These are phyloP conservation scores for Phenoliferia sp. DNA, from an alignment of 1,284 basidiomycete species.

Conservation along the genomic window DNA sequence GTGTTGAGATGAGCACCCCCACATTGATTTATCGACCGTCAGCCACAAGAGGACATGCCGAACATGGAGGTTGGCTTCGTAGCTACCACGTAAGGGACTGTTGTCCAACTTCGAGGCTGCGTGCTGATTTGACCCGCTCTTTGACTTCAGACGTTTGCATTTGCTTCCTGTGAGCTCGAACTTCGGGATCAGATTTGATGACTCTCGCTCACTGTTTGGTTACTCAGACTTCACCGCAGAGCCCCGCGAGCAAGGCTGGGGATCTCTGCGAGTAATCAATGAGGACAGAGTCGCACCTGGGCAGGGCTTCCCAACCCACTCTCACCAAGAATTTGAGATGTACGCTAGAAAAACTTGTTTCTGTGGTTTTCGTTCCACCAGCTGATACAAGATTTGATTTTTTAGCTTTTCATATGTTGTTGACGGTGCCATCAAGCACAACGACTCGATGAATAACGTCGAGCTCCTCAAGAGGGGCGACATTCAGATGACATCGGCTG, in stretches of 20 bases:
- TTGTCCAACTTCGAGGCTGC: background rate
- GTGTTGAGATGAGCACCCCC: background rate
- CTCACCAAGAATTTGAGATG: conserved; percentile 75
- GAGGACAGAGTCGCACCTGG: conserved; percentile 74
- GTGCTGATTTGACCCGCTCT: background rate
- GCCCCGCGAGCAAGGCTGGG: conserved; percentile 34
- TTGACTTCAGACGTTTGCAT: conserved; percentile 8
- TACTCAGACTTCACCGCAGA: conserved; percentile 1
- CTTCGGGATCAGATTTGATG: background rate
- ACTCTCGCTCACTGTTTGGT: background rate
- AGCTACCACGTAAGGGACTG: conserved; percentile 5
- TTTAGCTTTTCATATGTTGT: conserved; percentile 74
- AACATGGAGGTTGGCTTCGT: background rate
- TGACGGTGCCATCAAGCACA: conserved; percentile 61
- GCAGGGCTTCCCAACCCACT: conserved; percentile 79
- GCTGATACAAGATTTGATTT: background rate
- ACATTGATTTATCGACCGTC: conserved; percentile 2
- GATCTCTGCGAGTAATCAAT: conserved; percentile 58
- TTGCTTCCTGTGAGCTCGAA: conserved; percentile 61
- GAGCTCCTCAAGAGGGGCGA: conserved; percentile 84
- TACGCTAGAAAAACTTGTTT: background rate
- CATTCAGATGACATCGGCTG: conserved; percentile 82
- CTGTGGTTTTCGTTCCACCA: background rate
- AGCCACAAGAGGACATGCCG: conserved; percentile 45
- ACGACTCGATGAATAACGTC: conserved; percentile 81